These are phyloP conservation scores for Nicotiana otophora DNA, from an alignment of 257 asterid genomes.

Conservation along the genomic window DNA sequence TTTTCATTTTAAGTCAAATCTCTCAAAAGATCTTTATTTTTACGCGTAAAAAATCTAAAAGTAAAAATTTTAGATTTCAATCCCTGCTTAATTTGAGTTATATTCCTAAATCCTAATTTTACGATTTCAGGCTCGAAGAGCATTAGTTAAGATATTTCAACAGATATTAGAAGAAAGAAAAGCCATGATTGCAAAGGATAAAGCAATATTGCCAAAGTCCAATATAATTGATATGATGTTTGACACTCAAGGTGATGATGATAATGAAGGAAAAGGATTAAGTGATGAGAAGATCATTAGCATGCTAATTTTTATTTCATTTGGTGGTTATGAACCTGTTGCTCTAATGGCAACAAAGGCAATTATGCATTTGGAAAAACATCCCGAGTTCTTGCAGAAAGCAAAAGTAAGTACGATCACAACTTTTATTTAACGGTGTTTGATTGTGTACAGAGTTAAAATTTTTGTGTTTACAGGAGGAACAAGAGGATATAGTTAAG, in stretches of 20 bases:
- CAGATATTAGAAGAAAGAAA: background rate
- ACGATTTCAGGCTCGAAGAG: background rate
- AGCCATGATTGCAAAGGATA: background rate
- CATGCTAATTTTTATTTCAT: background rate
- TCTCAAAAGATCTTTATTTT: no score
- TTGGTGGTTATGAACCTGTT: conserved; percentile 14
- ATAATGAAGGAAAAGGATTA: background rate
- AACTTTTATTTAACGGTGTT: background rate
- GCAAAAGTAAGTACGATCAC: conserved; percentile 7
- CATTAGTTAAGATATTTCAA: background rate
- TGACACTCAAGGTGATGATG: background rate
- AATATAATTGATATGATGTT: conserved; percentile 7
- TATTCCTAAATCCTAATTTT: background rate
- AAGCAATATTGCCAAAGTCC: background rate
- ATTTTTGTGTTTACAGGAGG: background rate
- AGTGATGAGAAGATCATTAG: conserved; percentile 6
- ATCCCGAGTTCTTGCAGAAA: background rate
- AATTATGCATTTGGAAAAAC: background rate
- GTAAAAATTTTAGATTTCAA: background rate
- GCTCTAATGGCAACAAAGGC: conserved; percentile 3
- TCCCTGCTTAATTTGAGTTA: background rate
- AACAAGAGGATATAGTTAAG: conserved; percentile 8
- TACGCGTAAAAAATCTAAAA: no score
- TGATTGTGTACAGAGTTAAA: background rate
- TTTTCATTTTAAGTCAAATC: no score